Base-by-base conservation (phyloP, 1,139 yeast species). In the Pichia sp. region DNA sequence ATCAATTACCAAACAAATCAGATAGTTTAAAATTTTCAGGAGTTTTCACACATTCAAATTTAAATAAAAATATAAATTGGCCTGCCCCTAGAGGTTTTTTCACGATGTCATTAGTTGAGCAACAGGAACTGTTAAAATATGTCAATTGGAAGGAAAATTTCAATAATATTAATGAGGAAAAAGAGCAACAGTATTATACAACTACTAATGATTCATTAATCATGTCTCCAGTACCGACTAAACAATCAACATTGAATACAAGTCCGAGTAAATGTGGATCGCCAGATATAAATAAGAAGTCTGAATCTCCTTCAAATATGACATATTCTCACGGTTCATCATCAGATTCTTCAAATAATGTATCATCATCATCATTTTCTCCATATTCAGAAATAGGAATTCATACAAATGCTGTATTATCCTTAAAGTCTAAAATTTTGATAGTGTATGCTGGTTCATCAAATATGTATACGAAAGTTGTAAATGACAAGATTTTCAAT, bases 371-470 rank as follows among this genome's bases (percentile, higher is more conserved):
- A 18, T 49, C 58, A 5, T 50, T 56, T 6, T 58, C 63, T 7
- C 52, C 56, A 2, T 47, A 16, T 38, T 28, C 52, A 5, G 51
- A 43, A 1, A 36, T 33, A 9, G 51, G 53, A 10, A 36, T 47
- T 8, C 61, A 54, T 42, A 53, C 51, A 5, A 48, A 42, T 31
- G 45, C 31, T 27, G 53, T 54, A 8, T 14, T 28, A 7, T 41
- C 51, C 3, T 49, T 57, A 18, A 43, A 48, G 19, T 50, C 58
- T 9, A 64, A 63, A 45, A 53, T 64, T 3, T 53, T 76, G 25
- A 59, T 75, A 3, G 54, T 73, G 1, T 76, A 73, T 57, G 82
- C 80, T 6, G 82, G 82, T 5, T 75, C 79, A 0, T 62, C 66
- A 14, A 55, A 53, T 2, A 51, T 60, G 31, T 57, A 58, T 46